Percentiles rank a stretch among this genome's conserved stretches.
phyloP scores from a whole-genome alignment of 176 grass and related monocot genomes.

The Themeda triandra region DNA sequence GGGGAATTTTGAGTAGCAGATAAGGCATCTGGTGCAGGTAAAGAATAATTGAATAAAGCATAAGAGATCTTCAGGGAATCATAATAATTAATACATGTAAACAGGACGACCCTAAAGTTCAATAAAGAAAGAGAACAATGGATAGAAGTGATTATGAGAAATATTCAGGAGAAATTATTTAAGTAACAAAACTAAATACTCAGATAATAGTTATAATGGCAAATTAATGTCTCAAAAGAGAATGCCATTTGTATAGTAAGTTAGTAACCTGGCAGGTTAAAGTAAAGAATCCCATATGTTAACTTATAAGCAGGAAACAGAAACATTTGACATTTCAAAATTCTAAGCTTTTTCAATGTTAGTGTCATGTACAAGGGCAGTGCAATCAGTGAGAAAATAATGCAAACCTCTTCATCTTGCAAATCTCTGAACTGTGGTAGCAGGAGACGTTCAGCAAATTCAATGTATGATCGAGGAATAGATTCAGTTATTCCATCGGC shows the following conservation, averaged over 20 bases:
- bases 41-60: not conserved
- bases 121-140: not conserved
- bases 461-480: slow-evolving; percentile 85
- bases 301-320: not conserved
- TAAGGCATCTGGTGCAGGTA: not conserved
- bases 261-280: not conserved
- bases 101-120: not conserved
- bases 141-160: not conserved
- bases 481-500: slow-evolving; percentile 68
- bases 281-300: not conserved
- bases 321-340: not conserved
- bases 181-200: not conserved
- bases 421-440: slow-evolving; percentile 83
- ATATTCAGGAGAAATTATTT: not conserved
- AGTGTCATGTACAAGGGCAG: not conserved
- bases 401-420: slow-evolving; percentile 58
- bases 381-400: not conserved
- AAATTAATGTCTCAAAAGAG: not conserved
- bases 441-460: slow-evolving; percentile 87
- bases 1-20: not conserved
- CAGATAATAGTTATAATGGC: not conserved
- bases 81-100: not conserved
- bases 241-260: not conserved
- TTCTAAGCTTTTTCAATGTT: not conserved
- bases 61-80: not conserved